Base-by-base conservation (phyloP, 352 stramenopile genomes). In the Saprolegnia diclina region DNA sequence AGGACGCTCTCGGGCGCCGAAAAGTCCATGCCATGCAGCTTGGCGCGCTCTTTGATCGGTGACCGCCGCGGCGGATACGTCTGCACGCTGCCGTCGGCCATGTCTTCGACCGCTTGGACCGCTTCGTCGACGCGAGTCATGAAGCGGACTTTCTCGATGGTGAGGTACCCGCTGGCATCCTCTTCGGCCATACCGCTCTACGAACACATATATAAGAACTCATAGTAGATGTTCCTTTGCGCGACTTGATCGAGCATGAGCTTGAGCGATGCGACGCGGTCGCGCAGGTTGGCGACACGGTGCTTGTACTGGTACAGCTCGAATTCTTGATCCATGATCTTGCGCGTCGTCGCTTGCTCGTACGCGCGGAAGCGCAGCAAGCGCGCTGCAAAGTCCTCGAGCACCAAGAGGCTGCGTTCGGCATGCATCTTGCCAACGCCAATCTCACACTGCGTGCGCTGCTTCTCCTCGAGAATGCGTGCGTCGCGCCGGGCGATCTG, bases 21-120 rank as follows among this genome's bases (percentile, higher is more conserved):
- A 40, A 66, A 66, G 19, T 35, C 50, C 11, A 42, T 35, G 9
- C 53, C 9, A 40, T 66, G 48, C 10, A 66, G 57, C 21, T 66
- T 66, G 22, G 77, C 73, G 1, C 83, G 76, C 45, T 92, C 85
- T n/a, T 82, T 76, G 14, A 83, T 80, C 1, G 85, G 80, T 22
- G 89, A 91, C 1, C 85, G 72, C 50, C 87, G 79, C 5, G 81
- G 82, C 18, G 87, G 77, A 1, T 91, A 75, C 4, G 85, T 92
- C 65, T 92, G 85, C 0, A 76, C 77, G 5, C 63, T 38, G 13
- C 79, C 45, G 3, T 86, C 73, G 0, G 65, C 55, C 11, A 79
- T 74, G 7, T 35, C 46, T 22, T 88, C 80, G 0, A 78, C 89
- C 3, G 85, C 85, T 71, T 92, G 85, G 19, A 87, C 64, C 0